A percentile compares a stretch with the other conserved stretches of the same genome.
Conservation (phyloP, 352 stramenopile species). For the Proteromonas lacertae region DNA sequence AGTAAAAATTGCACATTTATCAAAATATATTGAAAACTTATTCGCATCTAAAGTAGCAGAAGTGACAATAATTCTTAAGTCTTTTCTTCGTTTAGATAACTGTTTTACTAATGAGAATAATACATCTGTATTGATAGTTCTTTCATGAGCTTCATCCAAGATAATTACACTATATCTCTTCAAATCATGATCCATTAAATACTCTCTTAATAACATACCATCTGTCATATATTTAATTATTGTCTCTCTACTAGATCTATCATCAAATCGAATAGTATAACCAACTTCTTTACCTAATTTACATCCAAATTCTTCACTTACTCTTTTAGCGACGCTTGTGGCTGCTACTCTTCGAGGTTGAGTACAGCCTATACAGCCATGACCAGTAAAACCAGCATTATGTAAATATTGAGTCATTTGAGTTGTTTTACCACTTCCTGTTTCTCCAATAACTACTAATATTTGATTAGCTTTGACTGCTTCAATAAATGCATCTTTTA, state of each 20-base stretch:
- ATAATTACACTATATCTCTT: slow-evolving; percentile 61
- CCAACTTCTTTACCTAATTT: slow-evolving; percentile 57
- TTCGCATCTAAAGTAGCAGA: slow-evolving; percentile 74
- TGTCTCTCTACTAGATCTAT: slow-evolving; percentile 27
- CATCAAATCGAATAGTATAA: slow-evolving; percentile 13
- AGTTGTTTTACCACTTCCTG: slow-evolving; percentile 86
- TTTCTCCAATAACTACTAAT: slow-evolving; percentile 94
- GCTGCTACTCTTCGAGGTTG: slow-evolving; percentile 85
- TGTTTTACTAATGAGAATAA: slow-evolving; percentile 63
- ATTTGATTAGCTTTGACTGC: slow-evolving; percentile 73
- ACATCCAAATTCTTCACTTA: slow-evolving; percentile 77
- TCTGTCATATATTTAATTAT: slow-evolving; percentile 99
- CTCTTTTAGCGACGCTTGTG: slow-evolving; percentile 77
- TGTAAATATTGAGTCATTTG: slow-evolving; percentile 99
- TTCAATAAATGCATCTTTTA: slow-evolving; percentile 74
- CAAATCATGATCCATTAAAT: slow-evolving; percentile 65
- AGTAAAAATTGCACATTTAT: slow-evolving; percentile 82
- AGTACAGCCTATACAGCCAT: slow-evolving; percentile 69
- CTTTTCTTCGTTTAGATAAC: slow-evolving; percentile 18
- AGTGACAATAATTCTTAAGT: slow-evolving; percentile 40
- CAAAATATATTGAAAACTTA: slow-evolving; percentile 85
- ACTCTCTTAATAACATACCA: too few relatives aligned
- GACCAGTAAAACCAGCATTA: slow-evolving; percentile 40
- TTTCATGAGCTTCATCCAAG: too few relatives aligned
- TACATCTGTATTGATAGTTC: slow-evolving; percentile 85